Evolutionary conservation across 768 basidiomycete genomes (phyloP), one percentile per base, ranked within the genome.

Genomic region (Tylopilus intermedius): DNA sequence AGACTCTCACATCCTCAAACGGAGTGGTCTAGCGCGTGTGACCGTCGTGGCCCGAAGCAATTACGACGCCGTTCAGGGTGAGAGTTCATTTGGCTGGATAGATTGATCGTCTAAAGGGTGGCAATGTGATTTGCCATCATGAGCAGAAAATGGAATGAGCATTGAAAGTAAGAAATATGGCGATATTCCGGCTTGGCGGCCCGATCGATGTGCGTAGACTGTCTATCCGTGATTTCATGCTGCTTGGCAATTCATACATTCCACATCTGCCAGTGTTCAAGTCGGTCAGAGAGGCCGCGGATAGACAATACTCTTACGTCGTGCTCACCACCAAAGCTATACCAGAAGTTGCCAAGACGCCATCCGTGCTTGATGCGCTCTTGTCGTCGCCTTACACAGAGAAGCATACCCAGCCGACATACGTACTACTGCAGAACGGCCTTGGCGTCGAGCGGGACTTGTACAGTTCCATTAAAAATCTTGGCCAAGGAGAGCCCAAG

Each of bases 11-110:
- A 73, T 84, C 49, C 69, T 86, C 21, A 73, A 80, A 55, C 70
- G 77, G 53, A 80, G 82, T 58, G 79, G 81, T 10, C 71, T 76
- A 29, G 84, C 78, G 1, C 74, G 79, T 24, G 81, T 91, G 8
- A 90, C 88, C 1, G 83, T 75, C 15, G 84, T 90, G 1, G 88
- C 88, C 2, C 69, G 88, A 50, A 81, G 86, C 47, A 87, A 88
- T 54, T 86, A 79, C 62, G 75, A 81, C 11, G 67, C 72, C 2
- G 74, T 82, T 11, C 71, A 75, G n/a, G 71, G 82, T 81, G 49
- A 27, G 42, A 1, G 9, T 9, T 21, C 15, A 8, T 18, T 22
- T 33, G 15, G 24, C 14, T 15, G 18, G 8, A 37, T 14, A 22
- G 33, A 8, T 0, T 8, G 11, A 24, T 39, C 14, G 18, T 41